A percentile compares a stretch with the other conserved stretches of the same genome.
Conservation (phyloP, 805 yeast species). For the Yarrowia sp. region DNA sequence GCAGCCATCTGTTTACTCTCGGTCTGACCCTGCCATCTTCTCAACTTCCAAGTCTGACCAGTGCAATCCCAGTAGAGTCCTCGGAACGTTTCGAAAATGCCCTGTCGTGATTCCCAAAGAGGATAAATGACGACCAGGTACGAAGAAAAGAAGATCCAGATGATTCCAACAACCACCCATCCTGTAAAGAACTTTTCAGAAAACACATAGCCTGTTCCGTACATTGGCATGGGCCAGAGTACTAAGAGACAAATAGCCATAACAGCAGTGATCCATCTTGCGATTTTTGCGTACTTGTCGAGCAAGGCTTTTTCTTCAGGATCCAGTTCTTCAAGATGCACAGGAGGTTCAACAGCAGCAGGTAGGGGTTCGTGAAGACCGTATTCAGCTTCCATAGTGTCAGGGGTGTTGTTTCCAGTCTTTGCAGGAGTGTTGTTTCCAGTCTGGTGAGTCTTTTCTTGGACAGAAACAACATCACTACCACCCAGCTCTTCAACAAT, state of each 20-base stretch:
- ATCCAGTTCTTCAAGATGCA: conserved; percentile 35
- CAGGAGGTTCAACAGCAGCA: conserved; percentile 37
- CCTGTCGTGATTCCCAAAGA: conserved; percentile 68
- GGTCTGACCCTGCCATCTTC: conserved; percentile 62
- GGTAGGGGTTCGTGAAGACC: not conserved
- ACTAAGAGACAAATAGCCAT: conserved; percentile 64
- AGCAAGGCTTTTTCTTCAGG: conserved; percentile 55
- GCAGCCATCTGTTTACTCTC: conserved; percentile 6
- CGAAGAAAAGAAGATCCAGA: conserved; percentile 63
- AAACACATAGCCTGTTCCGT: conserved; percentile 74
- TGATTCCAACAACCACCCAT: conserved; percentile 78
- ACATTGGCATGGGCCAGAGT: conserved; percentile 95
- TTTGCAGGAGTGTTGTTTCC: not conserved
- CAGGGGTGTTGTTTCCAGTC: conserved; percentile 40
- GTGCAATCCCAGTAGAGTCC: conserved; percentile 84
- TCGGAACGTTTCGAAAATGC: conserved; percentile 60
- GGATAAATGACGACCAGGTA: conserved; percentile 67
- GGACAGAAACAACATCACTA: not conserved
- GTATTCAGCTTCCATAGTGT: conserved; percentile 35
- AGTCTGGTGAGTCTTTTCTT: not conserved
- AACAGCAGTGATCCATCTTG: conserved; percentile 57
- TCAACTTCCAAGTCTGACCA: conserved; percentile 71
- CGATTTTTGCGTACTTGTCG: conserved; percentile 57
- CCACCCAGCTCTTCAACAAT: not conserved
- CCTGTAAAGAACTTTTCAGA: conserved; percentile 79